phyloP scores from a whole-genome alignment of 2,329 filamentous ascomycete species.

The Penicillium sp. region DNA sequence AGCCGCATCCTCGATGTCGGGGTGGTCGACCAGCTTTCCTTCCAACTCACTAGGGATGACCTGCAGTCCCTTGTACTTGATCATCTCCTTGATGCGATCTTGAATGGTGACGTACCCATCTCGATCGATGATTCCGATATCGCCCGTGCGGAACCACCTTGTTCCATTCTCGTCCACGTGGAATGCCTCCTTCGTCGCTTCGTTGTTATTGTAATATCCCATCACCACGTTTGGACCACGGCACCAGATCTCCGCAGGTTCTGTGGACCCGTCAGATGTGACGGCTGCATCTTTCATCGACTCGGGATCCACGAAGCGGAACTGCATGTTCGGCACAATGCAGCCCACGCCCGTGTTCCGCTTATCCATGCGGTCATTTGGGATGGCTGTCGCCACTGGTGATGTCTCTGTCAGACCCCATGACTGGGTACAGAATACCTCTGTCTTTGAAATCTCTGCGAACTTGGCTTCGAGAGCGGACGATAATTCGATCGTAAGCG shows the following conservation, averaged over 20 bases:
- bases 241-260: slow-evolving; percentile 21
- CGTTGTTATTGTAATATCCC: slow-evolving; percentile 22
- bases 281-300: slow-evolving; percentile 14
- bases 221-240: slow-evolving; percentile 21
- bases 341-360: slow-evolving; percentile 15
- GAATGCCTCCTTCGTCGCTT: slow-evolving; percentile 16
- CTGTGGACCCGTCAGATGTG: slow-evolving; percentile 14
- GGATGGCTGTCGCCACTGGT: slow-evolving; percentile 17
- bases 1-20: slow-evolving; percentile 22
- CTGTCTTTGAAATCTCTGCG: slow-evolving; percentile 6
- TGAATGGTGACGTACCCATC: slow-evolving; percentile 21
- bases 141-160: slow-evolving; percentile 24
- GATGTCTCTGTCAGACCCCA: slow-evolving; percentile 23
- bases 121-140: slow-evolving; percentile 20
- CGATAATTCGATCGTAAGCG: slow-evolving; percentile 17
- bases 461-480: slow-evolving; percentile 19
- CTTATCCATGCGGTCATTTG: slow-evolving; percentile 22
- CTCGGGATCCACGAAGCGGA: slow-evolving; percentile 24
- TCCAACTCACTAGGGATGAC: slow-evolving; percentile 24
- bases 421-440: slow-evolving; percentile 21
- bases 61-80: slow-evolving; percentile 25
- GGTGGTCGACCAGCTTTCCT: slow-evolving; percentile 22
- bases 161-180: slow-evolving; percentile 16
- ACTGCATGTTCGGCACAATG: slow-evolving; percentile 20
- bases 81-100: slow-evolving; percentile 27